Conservation (phyloP, 176 grass and related monocot genomes). For the Phragmites australis region DNA sequence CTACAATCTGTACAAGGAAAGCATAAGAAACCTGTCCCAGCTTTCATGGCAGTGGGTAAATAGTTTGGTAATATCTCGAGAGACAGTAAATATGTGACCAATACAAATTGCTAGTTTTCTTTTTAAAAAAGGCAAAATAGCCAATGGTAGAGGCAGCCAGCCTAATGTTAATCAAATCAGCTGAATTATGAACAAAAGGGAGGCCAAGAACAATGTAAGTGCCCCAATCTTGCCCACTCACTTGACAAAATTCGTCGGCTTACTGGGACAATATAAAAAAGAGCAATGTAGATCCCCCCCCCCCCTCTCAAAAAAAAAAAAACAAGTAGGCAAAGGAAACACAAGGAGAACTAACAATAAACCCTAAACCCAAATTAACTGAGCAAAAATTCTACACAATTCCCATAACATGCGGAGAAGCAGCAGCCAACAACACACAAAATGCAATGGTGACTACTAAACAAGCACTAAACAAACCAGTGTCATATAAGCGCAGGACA, state of each 20-base stretch:
- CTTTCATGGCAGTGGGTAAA: not conserved
- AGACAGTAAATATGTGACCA: not conserved
- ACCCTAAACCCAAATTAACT: slow-evolving; percentile 33
- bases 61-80: not conserved
- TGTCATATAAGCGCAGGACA: not conserved
- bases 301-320: too few relatives aligned
- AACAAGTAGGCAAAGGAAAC: not conserved
- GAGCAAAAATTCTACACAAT: not conserved
- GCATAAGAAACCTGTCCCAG: slow-evolving; percentile 26
- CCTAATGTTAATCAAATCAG: not conserved
- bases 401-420: not conserved
- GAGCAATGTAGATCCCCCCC: not conserved
- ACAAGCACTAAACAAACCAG: not conserved
- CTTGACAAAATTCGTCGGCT: not conserved
- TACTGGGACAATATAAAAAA: not conserved
- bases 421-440: too few relatives aligned
- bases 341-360: slow-evolving; percentile 19
- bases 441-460: not conserved
- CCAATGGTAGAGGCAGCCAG: not conserved
- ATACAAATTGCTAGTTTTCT: not conserved
- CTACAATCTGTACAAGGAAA: slow-evolving; percentile 75
- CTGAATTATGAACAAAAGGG: not conserved
- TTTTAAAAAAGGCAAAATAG: not conserved
- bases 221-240: not conserved
- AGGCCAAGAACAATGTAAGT: not conserved